These are phyloP conservation scores for Vitis rotundifolia DNA, from an alignment of 164 flowering plant species.

Conservation along the genomic window DNA sequence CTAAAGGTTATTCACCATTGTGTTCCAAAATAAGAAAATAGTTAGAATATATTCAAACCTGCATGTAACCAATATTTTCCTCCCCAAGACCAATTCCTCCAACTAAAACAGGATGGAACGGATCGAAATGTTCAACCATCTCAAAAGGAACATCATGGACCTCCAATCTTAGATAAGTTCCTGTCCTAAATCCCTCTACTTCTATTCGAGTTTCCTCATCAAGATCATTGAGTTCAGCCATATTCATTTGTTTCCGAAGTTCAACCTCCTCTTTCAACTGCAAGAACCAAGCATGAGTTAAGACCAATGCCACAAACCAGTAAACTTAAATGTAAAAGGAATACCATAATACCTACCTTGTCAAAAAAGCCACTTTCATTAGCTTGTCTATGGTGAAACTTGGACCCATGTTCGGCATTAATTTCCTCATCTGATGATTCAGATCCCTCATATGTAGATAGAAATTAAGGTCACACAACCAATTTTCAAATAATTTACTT, in stretches of 20 bases:
- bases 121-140: conserved; percentile 96
- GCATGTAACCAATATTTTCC: conserved; percentile 95
- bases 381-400: conserved; percentile 32
- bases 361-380: conserved; percentile 63
- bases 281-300: conserved; percentile 15
- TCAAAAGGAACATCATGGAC: conserved; percentile 85
- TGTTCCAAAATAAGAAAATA: background rate
- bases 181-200: conserved; percentile 88
- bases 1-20: no score
- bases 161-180: conserved; percentile 87
- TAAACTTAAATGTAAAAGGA: background rate
- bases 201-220: conserved; percentile 82
- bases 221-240: conserved; percentile 80
- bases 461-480: conserved; percentile 51
- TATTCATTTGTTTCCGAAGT: conserved; percentile 74
- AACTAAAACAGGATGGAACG: conserved; percentile 83
- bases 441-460: conserved; percentile 61
- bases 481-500: background rate
- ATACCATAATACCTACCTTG: conserved; percentile 51
- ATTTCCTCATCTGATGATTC: conserved; percentile 65
- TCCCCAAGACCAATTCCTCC: conserved; percentile 92
- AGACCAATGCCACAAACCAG: background rate
- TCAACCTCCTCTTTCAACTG: conserved; percentile 91
- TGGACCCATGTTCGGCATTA: conserved; percentile 33
- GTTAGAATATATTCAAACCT: conserved; percentile 47